These are phyloP conservation scores for Hamigera avellanea DNA, from an alignment of 495 filamentous ascomycete species.

Conservation along the genomic window DNA sequence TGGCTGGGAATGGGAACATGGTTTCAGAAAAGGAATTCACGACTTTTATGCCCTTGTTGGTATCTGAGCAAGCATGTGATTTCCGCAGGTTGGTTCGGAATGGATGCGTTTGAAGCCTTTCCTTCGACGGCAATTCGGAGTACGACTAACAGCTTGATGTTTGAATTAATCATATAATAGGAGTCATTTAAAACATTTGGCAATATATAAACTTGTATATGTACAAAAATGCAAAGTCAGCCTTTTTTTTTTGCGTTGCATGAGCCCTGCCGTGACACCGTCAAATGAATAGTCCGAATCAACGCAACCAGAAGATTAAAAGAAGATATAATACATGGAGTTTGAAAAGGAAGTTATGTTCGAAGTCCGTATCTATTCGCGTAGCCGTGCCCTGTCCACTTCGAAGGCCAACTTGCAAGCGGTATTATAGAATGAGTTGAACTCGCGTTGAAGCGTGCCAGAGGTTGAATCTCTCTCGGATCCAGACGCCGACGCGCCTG, in stretches of 20 bases:
- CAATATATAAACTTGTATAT: too few species aligned
- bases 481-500: background rate
- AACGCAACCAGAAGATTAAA: background rate
- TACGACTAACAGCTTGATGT: too few species aligned
- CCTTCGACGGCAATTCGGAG: too few species aligned
- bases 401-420: conserved; percentile 28
- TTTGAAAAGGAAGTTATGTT: background rate
- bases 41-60: conserved; percentile 26
- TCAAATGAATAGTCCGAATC: background rate
- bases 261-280: background rate
- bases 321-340: background rate
- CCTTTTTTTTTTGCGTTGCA: background rate
- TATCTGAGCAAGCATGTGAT: conserved; percentile 6
- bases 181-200: too few species aligned
- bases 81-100: too few species aligned
- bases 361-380: background rate
- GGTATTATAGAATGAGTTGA: conserved; percentile 25
- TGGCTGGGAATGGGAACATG: conserved; percentile 42
- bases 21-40: conserved; percentile 30
- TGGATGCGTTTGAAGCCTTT: too few species aligned
- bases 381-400: conserved; percentile 7
- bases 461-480: too few species aligned
- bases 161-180: too few species aligned
- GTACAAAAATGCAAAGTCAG: too few species aligned
- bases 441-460: conserved; percentile 16